Evolutionary conservation across 2,329 filamentous ascomycete genomes (phyloP).

Genomic region (Coniochaeta hoffmannii): DNA sequence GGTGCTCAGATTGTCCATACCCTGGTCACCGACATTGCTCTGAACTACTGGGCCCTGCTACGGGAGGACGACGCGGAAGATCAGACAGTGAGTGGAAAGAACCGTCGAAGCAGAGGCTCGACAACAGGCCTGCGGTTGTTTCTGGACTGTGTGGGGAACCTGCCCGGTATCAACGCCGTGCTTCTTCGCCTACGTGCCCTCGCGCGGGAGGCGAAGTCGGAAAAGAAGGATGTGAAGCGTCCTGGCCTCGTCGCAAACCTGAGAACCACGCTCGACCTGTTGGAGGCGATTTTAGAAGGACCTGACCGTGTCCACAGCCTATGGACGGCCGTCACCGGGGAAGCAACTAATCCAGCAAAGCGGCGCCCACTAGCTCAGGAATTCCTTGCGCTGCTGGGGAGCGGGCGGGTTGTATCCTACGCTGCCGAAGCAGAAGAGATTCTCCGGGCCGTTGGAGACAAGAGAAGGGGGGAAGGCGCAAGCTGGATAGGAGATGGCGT

Average conservation of each 20-base stretch:
- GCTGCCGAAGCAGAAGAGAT: constrained; percentile 48
- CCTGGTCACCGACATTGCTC: constrained; percentile 66
- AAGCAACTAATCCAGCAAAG: constrained; percentile 12
- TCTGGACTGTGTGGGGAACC: constrained; percentile 59
- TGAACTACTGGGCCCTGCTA: constrained; percentile 72
- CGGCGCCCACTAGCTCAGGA: constrained; percentile 31
- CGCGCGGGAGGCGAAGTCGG: constrained; percentile 40
- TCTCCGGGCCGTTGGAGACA: constrained; percentile 27
- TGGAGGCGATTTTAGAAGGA: constrained; percentile 32
- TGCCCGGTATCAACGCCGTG: constrained; percentile 72
- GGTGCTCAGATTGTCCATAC: constrained; percentile 69
- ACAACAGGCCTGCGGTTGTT: constrained; percentile 41
- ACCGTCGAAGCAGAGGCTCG: constrained; percentile 7
- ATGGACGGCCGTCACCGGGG: constrained; percentile 25
- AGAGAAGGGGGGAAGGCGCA: constrained; percentile 10
- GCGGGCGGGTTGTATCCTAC: constrained; percentile 41
- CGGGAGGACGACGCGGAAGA: constrained; percentile 32
- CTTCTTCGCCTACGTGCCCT: constrained; percentile 60
- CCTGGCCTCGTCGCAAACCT: constrained; percentile 37
- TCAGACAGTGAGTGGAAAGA: constrained; percentile 2
- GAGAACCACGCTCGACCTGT: constrained; percentile 33
- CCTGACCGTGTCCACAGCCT: constrained; percentile 26
- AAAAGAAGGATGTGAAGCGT: constrained; percentile 27
- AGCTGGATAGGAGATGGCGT: constrained; percentile 60
- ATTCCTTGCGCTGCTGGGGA: constrained; percentile 37